Evolutionary conservation across 495 filamentous ascomycete species (phyloP).

Genomic region (Annulohypoxylon bovei): DNA sequence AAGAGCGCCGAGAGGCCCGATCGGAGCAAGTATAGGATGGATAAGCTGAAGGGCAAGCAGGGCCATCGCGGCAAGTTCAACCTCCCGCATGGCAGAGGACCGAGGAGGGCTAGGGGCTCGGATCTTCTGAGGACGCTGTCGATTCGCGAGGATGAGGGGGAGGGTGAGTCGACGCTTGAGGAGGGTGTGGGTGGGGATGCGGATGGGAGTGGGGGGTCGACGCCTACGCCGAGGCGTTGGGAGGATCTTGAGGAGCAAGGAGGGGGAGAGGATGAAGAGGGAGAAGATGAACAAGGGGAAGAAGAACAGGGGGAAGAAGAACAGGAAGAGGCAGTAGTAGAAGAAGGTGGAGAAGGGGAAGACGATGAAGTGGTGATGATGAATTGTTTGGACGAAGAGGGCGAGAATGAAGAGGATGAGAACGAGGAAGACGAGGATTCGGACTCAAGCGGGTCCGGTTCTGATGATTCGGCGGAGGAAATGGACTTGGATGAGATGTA

Average conservation of each 20-base stretch:
- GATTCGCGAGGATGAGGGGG: slow-evolving; percentile 5
- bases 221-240: slow-evolving; percentile 47
- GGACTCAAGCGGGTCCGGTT: slow-evolving; percentile 26
- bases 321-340: slow-evolving; percentile 26
- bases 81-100: slow-evolving; percentile 11
- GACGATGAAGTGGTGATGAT: not conserved
- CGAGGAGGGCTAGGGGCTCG: slow-evolving; percentile 4
- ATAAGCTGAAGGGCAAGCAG: slow-evolving; percentile 41
- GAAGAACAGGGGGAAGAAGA: slow-evolving; percentile 27
- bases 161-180: not conserved
- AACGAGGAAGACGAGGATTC: slow-evolving; percentile 29
- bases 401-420: slow-evolving; percentile 16
- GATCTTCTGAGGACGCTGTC: slow-evolving; percentile 19
- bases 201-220: slow-evolving; percentile 24
- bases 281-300: slow-evolving; percentile 28
- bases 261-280: slow-evolving; percentile 25
- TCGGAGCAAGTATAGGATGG: slow-evolving; percentile 41
- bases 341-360: slow-evolving; percentile 22
- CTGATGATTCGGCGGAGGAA: slow-evolving; percentile 13
- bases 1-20: slow-evolving; percentile 51
- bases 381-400: slow-evolving; percentile 6
- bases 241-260: slow-evolving; percentile 38
- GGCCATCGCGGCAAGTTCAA: slow-evolving; percentile 38
- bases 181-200: not conserved
- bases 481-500: slow-evolving; percentile 32